A percentile compares a stretch with the other conserved stretches of the same genome.
Conservation (phyloP, 2,329 filamentous ascomycete species). For the Cercospora citrullina region DNA sequence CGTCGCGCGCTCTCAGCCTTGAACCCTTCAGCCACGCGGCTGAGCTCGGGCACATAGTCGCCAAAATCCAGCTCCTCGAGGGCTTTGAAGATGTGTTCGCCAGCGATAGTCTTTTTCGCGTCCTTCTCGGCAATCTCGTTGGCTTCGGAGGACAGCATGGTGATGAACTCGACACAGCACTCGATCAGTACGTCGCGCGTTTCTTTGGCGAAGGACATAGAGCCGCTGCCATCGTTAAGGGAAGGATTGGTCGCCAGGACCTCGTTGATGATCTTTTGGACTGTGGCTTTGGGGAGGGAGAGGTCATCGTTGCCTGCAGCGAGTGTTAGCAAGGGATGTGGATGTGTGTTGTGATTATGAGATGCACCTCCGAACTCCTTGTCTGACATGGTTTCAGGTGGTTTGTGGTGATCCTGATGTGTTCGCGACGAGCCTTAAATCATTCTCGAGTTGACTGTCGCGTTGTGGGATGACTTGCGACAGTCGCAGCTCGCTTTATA, state of each 20-base stretch:
- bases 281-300: slow-evolving; percentile 65
- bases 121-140: slow-evolving; percentile 99
- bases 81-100: slow-evolving; percentile 94
- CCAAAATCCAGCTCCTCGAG: slow-evolving; percentile 88
- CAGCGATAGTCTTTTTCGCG: slow-evolving; percentile 98
- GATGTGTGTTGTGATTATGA: neutral
- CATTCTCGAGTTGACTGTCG: neutral
- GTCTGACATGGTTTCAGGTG: slow-evolving; percentile 51
- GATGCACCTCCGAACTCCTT: slow-evolving; percentile 54
- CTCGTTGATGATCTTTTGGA: slow-evolving; percentile 86
- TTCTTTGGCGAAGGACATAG: slow-evolving; percentile 89
- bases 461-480: neutral
- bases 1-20: slow-evolving; percentile 57
- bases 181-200: slow-evolving; percentile 94
- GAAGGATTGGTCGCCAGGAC: slow-evolving; percentile 74
- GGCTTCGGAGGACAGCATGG: slow-evolving; percentile 94
- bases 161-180: slow-evolving; percentile 99
- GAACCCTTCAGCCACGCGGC: slow-evolving; percentile 84
- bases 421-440: neutral
- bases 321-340: slow-evolving; percentile 12
- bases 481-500: slow-evolving; percentile 1
- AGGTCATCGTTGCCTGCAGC: slow-evolving; percentile 59
- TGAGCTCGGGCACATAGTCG: slow-evolving; percentile 85
- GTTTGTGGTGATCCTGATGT: neutral
- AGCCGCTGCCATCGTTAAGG: slow-evolving; percentile 20